These are phyloP conservation scores for Mycosarcoma maydis DNA, from an alignment of 1,284 basidiomycete genomes.

Conservation along the genomic window DNA sequence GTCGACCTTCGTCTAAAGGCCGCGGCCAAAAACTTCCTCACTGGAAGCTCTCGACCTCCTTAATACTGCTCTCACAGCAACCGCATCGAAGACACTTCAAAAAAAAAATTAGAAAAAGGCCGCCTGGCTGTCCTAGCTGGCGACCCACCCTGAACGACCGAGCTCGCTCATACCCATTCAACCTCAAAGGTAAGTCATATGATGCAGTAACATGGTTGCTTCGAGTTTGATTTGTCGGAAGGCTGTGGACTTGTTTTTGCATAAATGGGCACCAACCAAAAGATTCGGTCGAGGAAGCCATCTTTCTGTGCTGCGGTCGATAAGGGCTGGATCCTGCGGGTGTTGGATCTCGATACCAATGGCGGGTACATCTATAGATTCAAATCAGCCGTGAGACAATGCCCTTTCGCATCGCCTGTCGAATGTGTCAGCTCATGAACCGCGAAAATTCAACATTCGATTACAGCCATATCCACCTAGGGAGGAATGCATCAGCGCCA, in stretches of 20 bases:
- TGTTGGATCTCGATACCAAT: too few species aligned
- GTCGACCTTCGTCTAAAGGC: conserved; percentile 50
- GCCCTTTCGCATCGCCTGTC: too few species aligned
- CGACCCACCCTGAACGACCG: conserved; percentile 45
- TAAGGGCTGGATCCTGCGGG: too few species aligned
- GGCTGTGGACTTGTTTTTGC: background rate
- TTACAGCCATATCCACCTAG: too few species aligned
- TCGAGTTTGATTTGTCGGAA: background rate
- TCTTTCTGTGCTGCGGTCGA: too few species aligned
- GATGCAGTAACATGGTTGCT: background rate
- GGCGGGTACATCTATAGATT: too few species aligned
- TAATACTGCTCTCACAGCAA: conserved; percentile 35
- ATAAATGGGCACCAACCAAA: too few species aligned
- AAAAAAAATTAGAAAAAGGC: conserved; percentile 31
- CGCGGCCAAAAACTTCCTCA: conserved; percentile 54
- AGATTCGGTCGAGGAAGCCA: too few species aligned
- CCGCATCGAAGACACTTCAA: conserved; percentile 43
- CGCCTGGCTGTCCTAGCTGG: conserved; percentile 52
- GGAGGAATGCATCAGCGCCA: too few species aligned
- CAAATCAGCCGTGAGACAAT: too few species aligned
- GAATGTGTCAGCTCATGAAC: too few species aligned
- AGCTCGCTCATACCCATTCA: conserved; percentile 8
- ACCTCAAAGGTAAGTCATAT: conserved; percentile 18
- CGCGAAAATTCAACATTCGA: too few species aligned
- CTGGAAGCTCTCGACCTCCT: conserved; percentile 49